Base-by-base conservation (phyloP, 352 stramenopile species). In the Globisporangium radiosum region DNA sequence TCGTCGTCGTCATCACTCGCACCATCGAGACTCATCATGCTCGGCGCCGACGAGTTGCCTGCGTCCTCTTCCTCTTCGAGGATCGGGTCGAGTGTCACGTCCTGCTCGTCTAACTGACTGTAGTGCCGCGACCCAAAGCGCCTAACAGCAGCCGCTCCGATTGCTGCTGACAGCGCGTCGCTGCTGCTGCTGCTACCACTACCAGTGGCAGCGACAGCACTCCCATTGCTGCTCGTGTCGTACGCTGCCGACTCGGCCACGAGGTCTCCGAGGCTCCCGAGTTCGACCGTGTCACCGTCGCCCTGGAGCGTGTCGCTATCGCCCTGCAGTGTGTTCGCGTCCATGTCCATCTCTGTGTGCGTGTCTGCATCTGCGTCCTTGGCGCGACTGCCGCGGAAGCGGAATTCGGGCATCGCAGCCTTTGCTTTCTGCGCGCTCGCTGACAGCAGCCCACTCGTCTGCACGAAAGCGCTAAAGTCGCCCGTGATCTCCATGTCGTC, bases 401-500 rank as follows among this genome's bases (percentile, higher is more conserved):
- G n/a, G 51, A 69, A 59, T 39, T 54, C 40, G 45, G 60, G n/a
- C 50, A 56, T 52, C n/a, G 50, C 37, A 4, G 36, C 60, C 13
- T 47, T n/a, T 36, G 36, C 48, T 33, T 56, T 50, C 17, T 50
- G 60, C 13, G 66, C 70, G 38, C 59, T 63, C 4, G 43, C 44
- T 5, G 52, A 56, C 13, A 47, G 47, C 17, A 55, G 52, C 37
- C 48, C 37, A 49, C 61, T 52, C 62, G 71, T 65, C 17, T 85
- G 71, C 42, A 80, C 70, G 33, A 63, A 67, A 14, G 44, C 48
- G 1, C 75, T 78, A 58, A 86, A 92, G 33, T 95, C 85, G 4
- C 81, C 85, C 1, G 85, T 93, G 55, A 95, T 88, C 38, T 95
- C 85, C 81, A 95, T 95, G 52, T 95, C 85, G 55, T 95, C 85